These are phyloP conservation scores for Aspergillus pseudoterreus DNA, from an alignment of 2,329 filamentous ascomycete species.

Conservation along the genomic window DNA sequence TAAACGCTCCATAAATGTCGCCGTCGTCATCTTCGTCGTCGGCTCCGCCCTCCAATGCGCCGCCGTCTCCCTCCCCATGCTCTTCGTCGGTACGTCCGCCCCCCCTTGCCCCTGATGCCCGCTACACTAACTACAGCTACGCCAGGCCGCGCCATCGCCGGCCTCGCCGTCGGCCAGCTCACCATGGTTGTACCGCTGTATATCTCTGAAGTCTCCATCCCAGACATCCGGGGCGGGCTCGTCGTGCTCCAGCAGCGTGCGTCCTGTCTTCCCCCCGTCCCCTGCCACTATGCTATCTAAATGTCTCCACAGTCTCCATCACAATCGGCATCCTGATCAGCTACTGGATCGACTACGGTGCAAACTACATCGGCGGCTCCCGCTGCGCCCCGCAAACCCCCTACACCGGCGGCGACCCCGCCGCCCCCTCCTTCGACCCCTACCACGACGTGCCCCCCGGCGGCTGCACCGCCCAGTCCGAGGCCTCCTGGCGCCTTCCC, in stretches of 20 bases:
- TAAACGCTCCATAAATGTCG: conserved; percentile 50
- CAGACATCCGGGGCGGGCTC: conserved; percentile 35
- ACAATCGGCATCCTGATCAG: conserved; percentile 37
- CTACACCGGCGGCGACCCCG: conserved; percentile 43
- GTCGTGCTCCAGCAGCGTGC: conserved; percentile 38
- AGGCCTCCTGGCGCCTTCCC: conserved; percentile 49
- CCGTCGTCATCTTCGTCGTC: conserved; percentile 50
- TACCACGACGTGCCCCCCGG: conserved; percentile 43
- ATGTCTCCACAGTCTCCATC: conserved; percentile 39
- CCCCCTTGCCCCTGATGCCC: no score
- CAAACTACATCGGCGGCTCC: conserved; percentile 42
- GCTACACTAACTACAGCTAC: no score
- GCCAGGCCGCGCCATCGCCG: conserved; percentile 41
- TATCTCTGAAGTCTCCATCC: conserved; percentile 49
- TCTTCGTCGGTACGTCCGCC: conserved; percentile 38
- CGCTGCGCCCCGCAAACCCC: conserved; percentile 48
- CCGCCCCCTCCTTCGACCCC: conserved; percentile 37
- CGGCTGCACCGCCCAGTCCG: conserved; percentile 47
- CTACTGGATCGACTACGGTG: conserved; percentile 43
- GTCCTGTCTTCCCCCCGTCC: conserved; percentile 1
- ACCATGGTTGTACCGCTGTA: conserved; percentile 52
- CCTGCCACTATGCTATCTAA: background rate
- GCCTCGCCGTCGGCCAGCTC: conserved; percentile 42
- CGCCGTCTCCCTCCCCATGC: conserved; percentile 38
- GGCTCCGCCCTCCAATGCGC: conserved; percentile 48